Base-by-base conservation (phyloP, 768 basidiomycete genomes). In the Lactarius indigo region DNA sequence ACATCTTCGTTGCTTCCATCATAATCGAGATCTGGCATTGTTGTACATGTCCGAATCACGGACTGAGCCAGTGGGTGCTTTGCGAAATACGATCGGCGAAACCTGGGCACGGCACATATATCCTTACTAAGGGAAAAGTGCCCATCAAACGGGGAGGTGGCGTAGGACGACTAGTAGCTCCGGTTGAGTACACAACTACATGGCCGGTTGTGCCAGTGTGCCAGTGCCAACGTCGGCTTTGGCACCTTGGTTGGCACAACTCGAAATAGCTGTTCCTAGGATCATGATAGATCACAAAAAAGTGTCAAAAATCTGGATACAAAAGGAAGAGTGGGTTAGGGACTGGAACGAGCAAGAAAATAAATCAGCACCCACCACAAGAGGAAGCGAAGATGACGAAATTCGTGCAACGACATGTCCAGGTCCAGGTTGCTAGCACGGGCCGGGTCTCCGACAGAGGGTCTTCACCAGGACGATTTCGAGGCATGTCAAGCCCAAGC, bases 401-500 rank as follows among this genome's bases (percentile, higher is more conserved):
- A n/a, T 9, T 7, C 9, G 18, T 0, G 3, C 1, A 6, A 1
- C 23, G 1, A 54, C 26, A 6, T 10, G 47, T 50, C 26, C 47
- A 5, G 28, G 4, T 13, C 26, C 47, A 13, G 28, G 23, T 26
- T 18, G n/a, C 4, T 23, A 4, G n/a, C 47, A 17, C 54, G 54
- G 54, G 15, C 54, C 54, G 54, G 28, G 15, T 15, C 2, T 3
- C 54, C 54, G 54, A 9, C 28, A 55, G 26, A 15, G 23, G 26
- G 23, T 7, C 52, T 54, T 30, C 52, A 5, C 47, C 33, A 10
- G 23, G 12, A 31, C 54, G 17, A 33, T 5, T n/a, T 42, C 61
- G 23, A 20, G 50, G 47, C 33, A 67, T 63, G 66, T 33, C 47
- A 12, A 39, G 57, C 47, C 42, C 57, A 67, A 42, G 2, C 20